phyloP scores from a whole-genome alignment of 179 eudicot species.

The Kewa caespitosa region DNA sequence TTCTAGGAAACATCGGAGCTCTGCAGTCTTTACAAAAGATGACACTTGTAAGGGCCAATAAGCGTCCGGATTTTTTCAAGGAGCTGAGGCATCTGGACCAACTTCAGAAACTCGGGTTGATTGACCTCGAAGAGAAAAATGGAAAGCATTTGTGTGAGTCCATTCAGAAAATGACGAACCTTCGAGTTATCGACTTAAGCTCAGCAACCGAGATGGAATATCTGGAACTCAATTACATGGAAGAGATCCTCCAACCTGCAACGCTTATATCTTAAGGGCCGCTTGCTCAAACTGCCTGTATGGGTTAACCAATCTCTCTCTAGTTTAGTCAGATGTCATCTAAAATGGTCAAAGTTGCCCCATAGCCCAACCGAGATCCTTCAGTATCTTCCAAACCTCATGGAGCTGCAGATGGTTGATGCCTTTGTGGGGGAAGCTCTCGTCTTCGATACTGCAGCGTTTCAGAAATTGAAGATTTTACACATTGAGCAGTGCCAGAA shows the following conservation, averaged over 20 bases:
- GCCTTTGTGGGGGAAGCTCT: not conserved
- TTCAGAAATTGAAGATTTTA: not conserved
- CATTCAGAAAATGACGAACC: not conserved
- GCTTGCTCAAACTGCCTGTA: not conserved
- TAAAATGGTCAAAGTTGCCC: not conserved
- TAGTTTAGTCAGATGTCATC: not conserved
- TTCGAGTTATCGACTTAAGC: not conserved
- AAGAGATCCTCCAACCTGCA: not conserved
- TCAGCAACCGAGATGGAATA: not conserved
- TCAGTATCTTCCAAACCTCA: not conserved
- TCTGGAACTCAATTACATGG: not conserved
- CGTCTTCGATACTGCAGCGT: not conserved
- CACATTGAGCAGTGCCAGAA: not conserved
- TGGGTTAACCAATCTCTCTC: not conserved
- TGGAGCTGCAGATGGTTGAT: not conserved
- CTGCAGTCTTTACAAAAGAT: not conserved
- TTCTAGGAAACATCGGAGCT: not conserved
- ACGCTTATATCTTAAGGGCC: not conserved
- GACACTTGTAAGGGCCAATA: not conserved
- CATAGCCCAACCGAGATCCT: not conserved
- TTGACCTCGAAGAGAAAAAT: not conserved
- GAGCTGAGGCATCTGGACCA: not conserved
- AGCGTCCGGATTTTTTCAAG: not conserved
- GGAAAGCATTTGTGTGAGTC: not conserved
- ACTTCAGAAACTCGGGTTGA: not conserved